These are phyloP conservation scores for Trichoderma sp. DNA, from an alignment of 2,329 filamentous ascomycete species.

Conservation along the genomic window DNA sequence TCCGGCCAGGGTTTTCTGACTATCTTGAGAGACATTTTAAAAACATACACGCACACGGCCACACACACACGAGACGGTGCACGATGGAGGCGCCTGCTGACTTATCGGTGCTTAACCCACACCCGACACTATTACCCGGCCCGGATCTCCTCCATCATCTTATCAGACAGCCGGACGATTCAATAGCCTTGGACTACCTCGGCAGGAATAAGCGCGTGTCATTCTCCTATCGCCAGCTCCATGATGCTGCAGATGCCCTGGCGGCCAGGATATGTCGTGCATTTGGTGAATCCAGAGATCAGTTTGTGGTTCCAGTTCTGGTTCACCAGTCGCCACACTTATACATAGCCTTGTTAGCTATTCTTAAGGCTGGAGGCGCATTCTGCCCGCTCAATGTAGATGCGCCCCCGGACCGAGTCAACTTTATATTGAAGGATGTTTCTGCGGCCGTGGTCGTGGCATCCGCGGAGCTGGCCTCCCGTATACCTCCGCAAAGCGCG, in stretches of 20 bases:
- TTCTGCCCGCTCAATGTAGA: conserved; percentile 86
- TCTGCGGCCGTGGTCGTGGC: conserved; percentile 69
- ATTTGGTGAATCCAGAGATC: neutral
- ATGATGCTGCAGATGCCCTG: conserved; percentile 57
- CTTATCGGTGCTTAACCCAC: conserved; percentile 51
- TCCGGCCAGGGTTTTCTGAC: neutral
- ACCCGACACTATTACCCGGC: conserved; percentile 43
- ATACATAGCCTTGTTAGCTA: conserved; percentile 75
- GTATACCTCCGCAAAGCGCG: conserved; percentile 37
- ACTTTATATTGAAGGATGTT: conserved; percentile 80
- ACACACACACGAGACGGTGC: neutral
- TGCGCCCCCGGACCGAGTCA: conserved; percentile 72
- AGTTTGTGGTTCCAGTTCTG: conserved; percentile 69
- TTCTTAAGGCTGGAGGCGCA: conserved; percentile 78
- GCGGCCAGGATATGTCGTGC: conserved; percentile 49
- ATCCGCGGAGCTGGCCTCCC: conserved; percentile 48
- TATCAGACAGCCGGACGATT: conserved; percentile 45
- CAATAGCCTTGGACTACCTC: conserved; percentile 38
- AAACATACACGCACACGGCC: neutral
- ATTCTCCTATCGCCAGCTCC: conserved; percentile 65
- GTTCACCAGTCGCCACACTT: conserved; percentile 75
- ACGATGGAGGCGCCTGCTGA: conserved; percentile 24
- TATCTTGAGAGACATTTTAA: neutral
- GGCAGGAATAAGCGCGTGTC: conserved; percentile 32
- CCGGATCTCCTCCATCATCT: conserved; percentile 58